Conservation (phyloP, 805 yeast species). For the Saccharomycopsis fodiens region DNA sequence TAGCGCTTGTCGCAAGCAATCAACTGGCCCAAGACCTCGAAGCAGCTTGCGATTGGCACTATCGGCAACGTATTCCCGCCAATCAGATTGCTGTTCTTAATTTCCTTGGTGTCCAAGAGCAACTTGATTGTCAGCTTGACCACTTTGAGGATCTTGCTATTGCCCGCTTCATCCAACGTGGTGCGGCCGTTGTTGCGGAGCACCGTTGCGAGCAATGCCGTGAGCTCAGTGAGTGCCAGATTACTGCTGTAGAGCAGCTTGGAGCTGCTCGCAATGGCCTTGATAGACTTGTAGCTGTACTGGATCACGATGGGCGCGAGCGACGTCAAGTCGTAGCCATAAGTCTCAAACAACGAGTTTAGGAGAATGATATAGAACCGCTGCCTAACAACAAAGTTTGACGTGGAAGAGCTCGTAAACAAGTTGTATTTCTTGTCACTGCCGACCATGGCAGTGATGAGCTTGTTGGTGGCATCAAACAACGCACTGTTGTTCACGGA, state of each 20-base stretch:
- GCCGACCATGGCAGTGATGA: slow-evolving; percentile 25
- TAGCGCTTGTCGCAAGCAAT: slow-evolving; percentile 14
- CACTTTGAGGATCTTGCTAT: slow-evolving; percentile 13
- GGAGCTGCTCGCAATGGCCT: slow-evolving; percentile 12
- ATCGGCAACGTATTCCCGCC: slow-evolving; percentile 15
- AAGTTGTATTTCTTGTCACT: slow-evolving; percentile 19
- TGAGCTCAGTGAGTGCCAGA: slow-evolving; percentile 5
- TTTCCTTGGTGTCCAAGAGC: slow-evolving; percentile 9
- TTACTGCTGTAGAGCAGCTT: slow-evolving; percentile 2
- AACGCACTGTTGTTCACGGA: slow-evolving; percentile 16
- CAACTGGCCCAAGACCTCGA: slow-evolving; percentile 12
- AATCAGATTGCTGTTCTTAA: slow-evolving; percentile 13
- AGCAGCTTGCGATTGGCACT: slow-evolving; percentile 16
- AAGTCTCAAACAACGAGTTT: slow-evolving; percentile 14
- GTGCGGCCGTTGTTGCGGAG: slow-evolving; percentile 14
- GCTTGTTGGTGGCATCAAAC: slow-evolving; percentile 26
- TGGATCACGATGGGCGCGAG: slow-evolving; percentile 22
- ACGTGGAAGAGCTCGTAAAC: slow-evolving; percentile 4
- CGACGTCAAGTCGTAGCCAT: slow-evolving; percentile 20
- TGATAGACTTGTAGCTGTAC: slow-evolving; percentile 12
- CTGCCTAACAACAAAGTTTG: slow-evolving; percentile 4
- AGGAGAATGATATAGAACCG: slow-evolving; percentile 8
- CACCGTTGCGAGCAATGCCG: slow-evolving; percentile 11
- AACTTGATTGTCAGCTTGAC: slow-evolving; percentile 16
- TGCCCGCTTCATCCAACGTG: slow-evolving; percentile 11